These are phyloP conservation scores for Fusarium stilboides DNA, from an alignment of 2,329 filamentous ascomycete genomes.

Conservation along the genomic window DNA sequence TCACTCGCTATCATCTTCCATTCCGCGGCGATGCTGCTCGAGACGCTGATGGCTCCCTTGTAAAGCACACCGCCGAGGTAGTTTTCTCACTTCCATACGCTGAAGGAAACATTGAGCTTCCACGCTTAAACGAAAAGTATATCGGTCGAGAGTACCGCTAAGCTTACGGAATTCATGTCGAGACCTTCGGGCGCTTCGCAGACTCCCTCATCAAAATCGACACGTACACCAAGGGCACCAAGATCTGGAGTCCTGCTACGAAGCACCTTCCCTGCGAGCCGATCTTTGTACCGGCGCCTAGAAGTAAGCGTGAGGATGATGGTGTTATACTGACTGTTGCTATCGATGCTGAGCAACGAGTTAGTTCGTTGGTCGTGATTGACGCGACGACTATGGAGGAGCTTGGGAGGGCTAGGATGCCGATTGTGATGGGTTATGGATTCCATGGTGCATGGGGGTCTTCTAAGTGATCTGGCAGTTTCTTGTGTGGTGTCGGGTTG, in stretches of 20 bases:
- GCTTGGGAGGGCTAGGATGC: slow-evolving; percentile 19
- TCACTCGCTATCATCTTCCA: slow-evolving; percentile 27
- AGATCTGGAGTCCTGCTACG: slow-evolving; percentile 9
- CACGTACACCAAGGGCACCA: slow-evolving; percentile 10
- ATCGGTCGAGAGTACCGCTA: slow-evolving; percentile 17
- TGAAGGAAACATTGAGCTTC: slow-evolving; percentile 20
- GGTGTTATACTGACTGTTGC: slow-evolving; percentile 16
- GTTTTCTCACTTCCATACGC: slow-evolving; percentile 14
- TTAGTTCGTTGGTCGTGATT: slow-evolving; percentile 21
- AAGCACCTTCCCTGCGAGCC: slow-evolving; percentile 22
- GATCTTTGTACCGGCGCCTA: slow-evolving; percentile 17
- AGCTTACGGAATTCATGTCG: slow-evolving; percentile 19
- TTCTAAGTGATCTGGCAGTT: not conserved
- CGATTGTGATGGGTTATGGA: slow-evolving; percentile 19
- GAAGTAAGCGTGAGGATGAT: slow-evolving; percentile 12
- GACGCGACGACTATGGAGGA: slow-evolving; percentile 22
- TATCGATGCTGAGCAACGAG: slow-evolving; percentile 12
- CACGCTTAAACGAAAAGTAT: slow-evolving; percentile 10
- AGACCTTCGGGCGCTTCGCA: slow-evolving; percentile 11
- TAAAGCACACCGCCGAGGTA: slow-evolving; percentile 11
- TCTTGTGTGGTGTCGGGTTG: not conserved
- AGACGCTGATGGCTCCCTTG: slow-evolving; percentile 4
- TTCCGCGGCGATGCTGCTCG: not conserved
- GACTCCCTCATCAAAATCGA: slow-evolving; percentile 35
- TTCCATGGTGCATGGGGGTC: slow-evolving; percentile 23